These are phyloP conservation scores for Przewalskia tangutica DNA, from an alignment of 257 asterid genomes.

Conservation along the genomic window DNA sequence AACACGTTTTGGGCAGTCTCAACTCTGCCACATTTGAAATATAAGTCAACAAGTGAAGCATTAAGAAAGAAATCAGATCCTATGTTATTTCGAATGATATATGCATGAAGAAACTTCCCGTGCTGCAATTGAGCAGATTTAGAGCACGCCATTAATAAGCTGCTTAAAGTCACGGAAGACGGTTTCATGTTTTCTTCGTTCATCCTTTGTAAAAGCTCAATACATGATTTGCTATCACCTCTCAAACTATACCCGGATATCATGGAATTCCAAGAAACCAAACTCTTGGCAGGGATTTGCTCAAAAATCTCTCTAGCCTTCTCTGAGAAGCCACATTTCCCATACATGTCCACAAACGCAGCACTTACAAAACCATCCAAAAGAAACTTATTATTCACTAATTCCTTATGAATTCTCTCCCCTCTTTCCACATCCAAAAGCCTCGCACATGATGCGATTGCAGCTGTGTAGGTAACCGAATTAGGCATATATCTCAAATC, in stretches of 20 bases:
- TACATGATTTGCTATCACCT: slow-evolving; percentile 51
- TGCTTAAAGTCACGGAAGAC: slow-evolving; percentile 47
- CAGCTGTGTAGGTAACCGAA: slow-evolving; percentile 59
- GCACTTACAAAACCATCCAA: slow-evolving; percentile 50
- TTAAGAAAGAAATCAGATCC: slow-evolving; percentile 35
- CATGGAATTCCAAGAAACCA: slow-evolving; percentile 75
- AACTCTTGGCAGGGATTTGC: slow-evolving; percentile 36
- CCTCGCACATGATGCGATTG: slow-evolving; percentile 62
- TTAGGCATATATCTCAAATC: slow-evolving; percentile 40
- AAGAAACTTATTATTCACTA: slow-evolving; percentile 24
- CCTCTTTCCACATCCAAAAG: slow-evolving; percentile 53
- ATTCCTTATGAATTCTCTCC: slow-evolving; percentile 39
- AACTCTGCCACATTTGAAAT: slow-evolving; percentile 55
- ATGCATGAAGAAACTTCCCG: slow-evolving; percentile 61
- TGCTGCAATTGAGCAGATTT: slow-evolving; percentile 44
- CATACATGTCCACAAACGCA: slow-evolving; percentile 80
- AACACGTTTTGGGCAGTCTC: slow-evolving; percentile 38
- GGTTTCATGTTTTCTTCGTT: slow-evolving; percentile 32
- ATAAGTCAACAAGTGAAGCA: slow-evolving; percentile 50
- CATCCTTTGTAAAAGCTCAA: slow-evolving; percentile 44
- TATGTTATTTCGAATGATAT: slow-evolving; percentile 28
- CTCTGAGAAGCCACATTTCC: slow-evolving; percentile 56
- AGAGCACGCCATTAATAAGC: slow-evolving; percentile 49
- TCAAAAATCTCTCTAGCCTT: slow-evolving; percentile 55
- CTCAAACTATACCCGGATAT: slow-evolving; percentile 56